phyloP scores from a whole-genome alignment of 148 eudicot species.

The Cornus florida region DNA sequence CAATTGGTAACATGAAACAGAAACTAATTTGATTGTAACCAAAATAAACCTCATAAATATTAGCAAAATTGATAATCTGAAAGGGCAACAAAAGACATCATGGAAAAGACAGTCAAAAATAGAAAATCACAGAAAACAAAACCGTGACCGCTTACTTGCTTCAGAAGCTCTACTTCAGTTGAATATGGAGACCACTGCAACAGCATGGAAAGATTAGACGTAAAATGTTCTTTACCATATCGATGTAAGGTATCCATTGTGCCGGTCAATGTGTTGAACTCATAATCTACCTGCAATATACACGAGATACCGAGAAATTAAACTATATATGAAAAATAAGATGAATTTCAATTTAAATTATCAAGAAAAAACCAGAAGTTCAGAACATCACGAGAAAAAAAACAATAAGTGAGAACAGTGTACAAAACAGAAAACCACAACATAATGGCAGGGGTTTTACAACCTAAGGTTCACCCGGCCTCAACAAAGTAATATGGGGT shows the following conservation, averaged over 20 bases:
- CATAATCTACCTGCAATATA: constrained; percentile 70
- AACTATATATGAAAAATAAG: neutral
- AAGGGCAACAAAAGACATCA: neutral
- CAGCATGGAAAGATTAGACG: constrained; percentile 55
- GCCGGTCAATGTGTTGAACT: constrained; percentile 43
- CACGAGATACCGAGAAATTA: neutral
- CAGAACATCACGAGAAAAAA: neutral
- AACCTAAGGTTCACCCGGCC: neutral
- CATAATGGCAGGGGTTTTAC: neutral
- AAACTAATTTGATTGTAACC: no score
- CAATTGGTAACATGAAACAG: no score
- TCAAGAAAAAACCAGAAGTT: neutral
- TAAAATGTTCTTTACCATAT: constrained; percentile 37
- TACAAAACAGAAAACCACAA: neutral
- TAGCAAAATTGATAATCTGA: no score
- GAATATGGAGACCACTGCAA: constrained; percentile 88
- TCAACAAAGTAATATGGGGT: neutral
- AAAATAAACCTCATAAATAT: no score
- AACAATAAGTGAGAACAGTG: neutral
- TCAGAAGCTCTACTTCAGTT: constrained; percentile 59
- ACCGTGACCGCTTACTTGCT: constrained; percentile 54
- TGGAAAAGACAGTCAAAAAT: neutral
- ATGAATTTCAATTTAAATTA: neutral
- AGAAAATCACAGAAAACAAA: neutral
- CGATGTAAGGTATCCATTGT: constrained; percentile 40